Base-by-base conservation (phyloP, 2,329 filamentous ascomycete genomes). In the Neoscytalidium dimidiatum region DNA sequence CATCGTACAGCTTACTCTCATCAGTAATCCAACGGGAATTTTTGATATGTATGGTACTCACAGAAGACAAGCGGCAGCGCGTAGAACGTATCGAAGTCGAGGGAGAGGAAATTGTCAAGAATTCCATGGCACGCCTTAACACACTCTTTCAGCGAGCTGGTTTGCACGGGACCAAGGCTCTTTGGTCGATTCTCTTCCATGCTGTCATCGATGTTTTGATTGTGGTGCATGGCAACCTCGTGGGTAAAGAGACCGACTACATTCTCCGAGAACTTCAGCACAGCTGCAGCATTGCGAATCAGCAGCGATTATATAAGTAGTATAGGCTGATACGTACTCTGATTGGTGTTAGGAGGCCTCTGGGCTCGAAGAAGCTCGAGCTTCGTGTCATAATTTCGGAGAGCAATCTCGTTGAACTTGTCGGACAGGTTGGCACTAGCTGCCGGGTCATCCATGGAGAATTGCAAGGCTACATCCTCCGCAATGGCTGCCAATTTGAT, bases 401-500 rank as follows among this genome's bases (percentile, higher is more conserved):
- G 51, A 6, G 62, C 49, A 28, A 56, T 57, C 21, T 64, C 62
- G 23, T 57, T 64, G 41, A 48, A 64, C 21, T 64, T 64, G 68
- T 88, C 85, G 0, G 83, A 79, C 51, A 87, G 84, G 66, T 78
- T 81, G 8, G 86, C 79, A 61, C 78, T 81, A 5, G 81, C 78
- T 1, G 80, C 80, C 5, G 82, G 77, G 67, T 85, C 82, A 66
- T 85, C 83, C 82, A 87, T 86, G 48, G 81, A 81, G 68, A 88
- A 87, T 49, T 84, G 81, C 21, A 81, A 78, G 2, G 82, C 83
- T 38, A 87, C 82, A 67, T 86, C 83, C 68, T 88, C 85, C 38
- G 83, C 84, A 67, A 87, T 85, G 64, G 83, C 83, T 19, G 84
- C 85, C 64, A 88, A 78, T 67, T 83, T 86, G 56, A 86, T 81